Conservation (phyloP, 73 alveolate genomes). For the Effrenium voratum region DNA sequence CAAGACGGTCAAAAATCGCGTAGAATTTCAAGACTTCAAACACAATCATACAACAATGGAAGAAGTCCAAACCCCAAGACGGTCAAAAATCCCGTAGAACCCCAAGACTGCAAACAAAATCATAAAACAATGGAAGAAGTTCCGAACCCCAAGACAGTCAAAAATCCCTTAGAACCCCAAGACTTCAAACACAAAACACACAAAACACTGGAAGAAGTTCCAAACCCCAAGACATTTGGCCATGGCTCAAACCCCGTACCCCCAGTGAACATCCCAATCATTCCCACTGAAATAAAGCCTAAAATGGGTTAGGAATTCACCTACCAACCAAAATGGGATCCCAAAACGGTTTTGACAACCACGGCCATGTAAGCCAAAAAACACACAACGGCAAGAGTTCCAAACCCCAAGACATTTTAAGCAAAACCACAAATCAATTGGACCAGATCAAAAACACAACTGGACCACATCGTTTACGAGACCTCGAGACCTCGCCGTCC, state of each 20-base stretch:
- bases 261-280: too few relatives aligned
- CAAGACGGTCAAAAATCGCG: background rate
- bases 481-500: background rate
- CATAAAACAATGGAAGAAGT: too few relatives aligned
- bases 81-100: too few relatives aligned
- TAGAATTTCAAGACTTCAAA: too few relatives aligned
- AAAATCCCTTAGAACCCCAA: background rate
- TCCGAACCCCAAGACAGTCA: background rate
- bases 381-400: background rate
- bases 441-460: too few relatives aligned
- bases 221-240: background rate
- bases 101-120: too few relatives aligned
- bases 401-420: background rate
- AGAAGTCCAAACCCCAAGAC: background rate
- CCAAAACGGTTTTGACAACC: too few relatives aligned
- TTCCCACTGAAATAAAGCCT: background rate
- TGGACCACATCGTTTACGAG: too few relatives aligned
- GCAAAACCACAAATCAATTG: too few relatives aligned
- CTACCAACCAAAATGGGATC: too few relatives aligned
- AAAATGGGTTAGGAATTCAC: background rate
- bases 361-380: background rate
- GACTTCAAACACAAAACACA: background rate
- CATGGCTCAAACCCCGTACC: too few relatives aligned
- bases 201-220: background rate
- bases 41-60: background rate